Conservation (phyloP, 257 asterid genomes). For the Cruciata laevipes region DNA sequence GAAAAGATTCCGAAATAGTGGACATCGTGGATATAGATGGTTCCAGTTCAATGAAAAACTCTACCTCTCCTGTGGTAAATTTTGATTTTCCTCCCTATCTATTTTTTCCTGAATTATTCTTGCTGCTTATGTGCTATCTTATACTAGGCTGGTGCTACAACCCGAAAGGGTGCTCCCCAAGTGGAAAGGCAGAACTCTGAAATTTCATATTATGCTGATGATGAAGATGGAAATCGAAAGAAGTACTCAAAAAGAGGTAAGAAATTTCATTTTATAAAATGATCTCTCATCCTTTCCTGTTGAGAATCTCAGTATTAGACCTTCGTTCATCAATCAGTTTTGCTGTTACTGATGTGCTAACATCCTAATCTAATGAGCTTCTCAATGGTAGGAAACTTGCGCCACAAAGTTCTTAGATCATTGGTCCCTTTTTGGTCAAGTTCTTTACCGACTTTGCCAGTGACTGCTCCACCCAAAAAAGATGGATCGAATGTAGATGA, state of each 20-base stretch:
- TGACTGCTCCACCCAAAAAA: constrained; percentile 82
- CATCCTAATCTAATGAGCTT: constrained; percentile 16
- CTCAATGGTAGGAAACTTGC: constrained; percentile 53
- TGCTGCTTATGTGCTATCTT: constrained; percentile 13
- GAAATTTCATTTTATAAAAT: constrained; percentile 13
- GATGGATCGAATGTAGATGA: constrained; percentile 60
- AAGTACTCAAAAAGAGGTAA: constrained; percentile 87
- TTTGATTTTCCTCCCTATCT: background rate
- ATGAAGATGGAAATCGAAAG: constrained; percentile 73
- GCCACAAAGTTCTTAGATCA: constrained; percentile 70
- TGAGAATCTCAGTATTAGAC: no score
- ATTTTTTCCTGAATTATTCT: background rate
- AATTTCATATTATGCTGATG: constrained; percentile 70
- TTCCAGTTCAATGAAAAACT: constrained; percentile 39
- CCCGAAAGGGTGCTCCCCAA: constrained; percentile 61
- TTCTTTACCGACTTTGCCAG: constrained; percentile 81
- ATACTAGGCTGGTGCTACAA: constrained; percentile 71
- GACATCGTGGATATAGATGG: constrained; percentile 61
- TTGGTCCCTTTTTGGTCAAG: constrained; percentile 95
- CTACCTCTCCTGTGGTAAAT: constrained; percentile 66
- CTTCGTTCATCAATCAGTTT: background rate
- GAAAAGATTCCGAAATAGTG: constrained; percentile 35
- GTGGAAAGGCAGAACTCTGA: constrained; percentile 78
- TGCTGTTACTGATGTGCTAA: background rate
- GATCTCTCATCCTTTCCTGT: background rate